Percentiles rank a stretch among this genome's conserved stretches.
These are phyloP conservation scores for Cladophialophora carrionii DNA, from an alignment of 2,329 filamentous ascomycete genomes.

Conservation along the genomic window DNA sequence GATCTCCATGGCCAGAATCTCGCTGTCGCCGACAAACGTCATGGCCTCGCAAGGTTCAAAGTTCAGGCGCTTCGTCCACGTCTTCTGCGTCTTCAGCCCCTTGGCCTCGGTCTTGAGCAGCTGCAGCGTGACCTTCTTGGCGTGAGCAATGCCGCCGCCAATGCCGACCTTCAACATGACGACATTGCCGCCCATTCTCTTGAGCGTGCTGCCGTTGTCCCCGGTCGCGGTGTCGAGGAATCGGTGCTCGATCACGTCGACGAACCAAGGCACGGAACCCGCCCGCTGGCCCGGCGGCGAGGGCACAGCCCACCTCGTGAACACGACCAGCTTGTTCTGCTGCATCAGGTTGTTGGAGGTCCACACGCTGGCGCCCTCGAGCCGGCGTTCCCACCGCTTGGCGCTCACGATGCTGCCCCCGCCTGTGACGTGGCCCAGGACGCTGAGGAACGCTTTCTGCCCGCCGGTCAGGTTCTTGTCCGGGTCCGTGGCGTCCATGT, in stretches of 20 bases:
- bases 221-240: neutral
- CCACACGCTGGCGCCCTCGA: neutral
- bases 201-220: neutral
- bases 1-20: constrained; percentile 4
- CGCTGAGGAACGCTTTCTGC: constrained; percentile 4
- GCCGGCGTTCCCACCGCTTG: constrained; percentile 6
- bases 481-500: neutral
- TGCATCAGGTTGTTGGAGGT: neutral
- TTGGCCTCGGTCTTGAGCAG: neutral
- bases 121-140: neutral
- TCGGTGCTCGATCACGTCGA: constrained; percentile 6
- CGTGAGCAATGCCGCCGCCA: neutral
- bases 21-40: constrained; percentile 2
- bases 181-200: neutral
- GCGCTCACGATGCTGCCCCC: constrained; percentile 1
- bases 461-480: constrained; percentile 4
- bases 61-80: neutral
- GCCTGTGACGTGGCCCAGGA: neutral
- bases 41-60: constrained; percentile 1
- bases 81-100: constrained; percentile 7
- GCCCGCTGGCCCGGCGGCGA: neutral
- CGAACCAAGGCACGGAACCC: constrained; percentile 1
- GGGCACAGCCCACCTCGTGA: constrained; percentile 7
- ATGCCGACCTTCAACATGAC: constrained; percentile 8
- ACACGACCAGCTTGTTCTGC: constrained; percentile 7